These are phyloP conservation scores for Diaporthe sp. DNA, from an alignment of 2,329 filamentous ascomycete species.

Conservation along the genomic window DNA sequence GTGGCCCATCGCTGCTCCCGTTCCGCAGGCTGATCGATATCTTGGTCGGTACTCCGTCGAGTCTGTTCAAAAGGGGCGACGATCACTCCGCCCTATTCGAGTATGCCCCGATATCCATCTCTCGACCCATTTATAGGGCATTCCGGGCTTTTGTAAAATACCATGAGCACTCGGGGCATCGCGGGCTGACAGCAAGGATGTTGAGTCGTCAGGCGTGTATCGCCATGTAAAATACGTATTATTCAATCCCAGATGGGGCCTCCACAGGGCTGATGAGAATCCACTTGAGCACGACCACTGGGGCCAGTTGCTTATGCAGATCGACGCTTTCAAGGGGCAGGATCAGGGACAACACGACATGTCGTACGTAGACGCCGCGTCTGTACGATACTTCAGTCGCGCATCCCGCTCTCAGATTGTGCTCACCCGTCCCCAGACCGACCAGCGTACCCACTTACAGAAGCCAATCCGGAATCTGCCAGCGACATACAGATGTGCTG, in stretches of 20 bases:
- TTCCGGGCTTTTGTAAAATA: constrained; percentile 13
- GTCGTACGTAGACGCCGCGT: not conserved
- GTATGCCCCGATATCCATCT: not conserved
- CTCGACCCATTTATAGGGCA: not conserved
- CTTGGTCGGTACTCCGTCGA: constrained; percentile 5
- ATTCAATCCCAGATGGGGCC: not conserved
- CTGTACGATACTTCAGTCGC: not conserved
- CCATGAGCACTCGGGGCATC: not conserved
- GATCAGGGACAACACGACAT: not conserved
- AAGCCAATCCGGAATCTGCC: not conserved
- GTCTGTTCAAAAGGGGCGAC: constrained; percentile 26
- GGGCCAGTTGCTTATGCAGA: constrained; percentile 18
- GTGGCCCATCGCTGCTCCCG: constrained; percentile 13
- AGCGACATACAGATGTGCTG: not conserved
- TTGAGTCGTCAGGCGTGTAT: not conserved
- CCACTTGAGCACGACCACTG: constrained; percentile 24
- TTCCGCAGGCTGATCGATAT: constrained; percentile 19
- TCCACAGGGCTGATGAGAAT: constrained; percentile 20
- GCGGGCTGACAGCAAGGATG: not conserved
- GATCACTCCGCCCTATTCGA: constrained; percentile 19
- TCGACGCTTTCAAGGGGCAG: constrained; percentile 15
- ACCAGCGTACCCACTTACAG: not conserved
- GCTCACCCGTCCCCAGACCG: not conserved
- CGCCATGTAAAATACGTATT: not conserved
- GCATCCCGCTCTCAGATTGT: not conserved